phyloP scores from a whole-genome alignment of 331 rosid genomes.

The Acacia pycnantha region DNA sequence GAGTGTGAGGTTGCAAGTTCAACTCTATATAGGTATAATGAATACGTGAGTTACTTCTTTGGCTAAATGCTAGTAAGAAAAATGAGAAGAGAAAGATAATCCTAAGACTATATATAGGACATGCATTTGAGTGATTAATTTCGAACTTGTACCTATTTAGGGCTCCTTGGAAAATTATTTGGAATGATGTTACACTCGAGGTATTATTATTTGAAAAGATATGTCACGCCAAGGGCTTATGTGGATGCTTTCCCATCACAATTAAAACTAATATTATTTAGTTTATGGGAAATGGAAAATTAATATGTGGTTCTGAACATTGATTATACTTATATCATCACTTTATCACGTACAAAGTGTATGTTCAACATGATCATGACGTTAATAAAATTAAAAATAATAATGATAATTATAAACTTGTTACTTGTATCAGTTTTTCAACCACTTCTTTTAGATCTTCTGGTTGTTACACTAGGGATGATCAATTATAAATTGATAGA shows the following conservation, averaged over 20 bases:
- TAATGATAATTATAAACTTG: neutral
- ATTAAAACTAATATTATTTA: neutral
- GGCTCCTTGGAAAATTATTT: neutral
- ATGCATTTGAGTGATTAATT: neutral
- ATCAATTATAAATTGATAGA: neutral
- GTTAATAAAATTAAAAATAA: neutral
- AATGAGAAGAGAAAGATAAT: neutral
- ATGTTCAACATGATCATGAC: neutral
- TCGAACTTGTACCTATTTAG: neutral
- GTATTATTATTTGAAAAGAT: neutral
- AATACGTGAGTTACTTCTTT: neutral
- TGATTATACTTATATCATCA: neutral
- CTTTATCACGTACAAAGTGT: neutral
- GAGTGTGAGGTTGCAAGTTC: too few relatives aligned
- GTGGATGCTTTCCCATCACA: neutral
- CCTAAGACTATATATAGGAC: neutral
- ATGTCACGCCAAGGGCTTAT: neutral
- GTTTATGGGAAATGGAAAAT: neutral
- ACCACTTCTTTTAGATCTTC: conserved; percentile 12
- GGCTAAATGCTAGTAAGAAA: too few relatives aligned
- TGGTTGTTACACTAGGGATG: neutral
- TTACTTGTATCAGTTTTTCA: conserved; percentile 1
- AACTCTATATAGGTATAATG: too few relatives aligned
- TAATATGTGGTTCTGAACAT: neutral
- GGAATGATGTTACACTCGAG: neutral